Conservation (phyloP, 1,284 basidiomycete species). For the Ustilago xerochloae region DNA sequence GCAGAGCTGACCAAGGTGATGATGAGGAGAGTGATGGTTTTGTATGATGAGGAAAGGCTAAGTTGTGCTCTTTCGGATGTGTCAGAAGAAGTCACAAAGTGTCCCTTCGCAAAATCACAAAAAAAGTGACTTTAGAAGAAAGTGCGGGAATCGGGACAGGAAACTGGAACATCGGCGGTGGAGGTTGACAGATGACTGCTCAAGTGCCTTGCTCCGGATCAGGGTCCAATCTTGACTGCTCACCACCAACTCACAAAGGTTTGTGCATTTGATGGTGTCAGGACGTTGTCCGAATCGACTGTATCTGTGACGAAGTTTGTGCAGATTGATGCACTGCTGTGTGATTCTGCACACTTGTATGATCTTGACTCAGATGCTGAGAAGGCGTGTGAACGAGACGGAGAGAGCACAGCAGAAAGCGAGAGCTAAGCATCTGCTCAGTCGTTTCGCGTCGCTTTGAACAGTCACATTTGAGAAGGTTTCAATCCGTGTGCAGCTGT, state of each 20-base stretch:
- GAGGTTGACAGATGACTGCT: not conserved
- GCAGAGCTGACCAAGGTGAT: too few species aligned
- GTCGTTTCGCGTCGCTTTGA: constrained; percentile 16
- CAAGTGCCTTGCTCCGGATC: not conserved
- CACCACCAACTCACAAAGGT: not conserved
- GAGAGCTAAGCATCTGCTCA: not conserved
- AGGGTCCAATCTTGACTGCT: not conserved
- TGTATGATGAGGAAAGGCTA: not conserved
- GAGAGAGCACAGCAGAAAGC: not conserved
- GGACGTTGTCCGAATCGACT: too few species aligned
- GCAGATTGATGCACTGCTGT: too few species aligned
- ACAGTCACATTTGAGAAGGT: not conserved
- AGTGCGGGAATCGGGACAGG: not conserved
- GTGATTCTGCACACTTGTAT: too few species aligned
- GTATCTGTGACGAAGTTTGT: too few species aligned
- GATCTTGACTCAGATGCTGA: not conserved
- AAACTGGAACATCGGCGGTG: not conserved
- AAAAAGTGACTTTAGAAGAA: constrained; percentile 1
- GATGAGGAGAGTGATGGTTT: not conserved
- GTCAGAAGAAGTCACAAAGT: not conserved
- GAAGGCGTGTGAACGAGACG: not conserved
- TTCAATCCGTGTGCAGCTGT: too few species aligned
- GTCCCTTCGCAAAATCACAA: not conserved
- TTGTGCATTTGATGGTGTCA: too few species aligned
- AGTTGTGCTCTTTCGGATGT: not conserved